Conservation (phyloP, 2,329 filamentous ascomycete species). For the Pseudogymnoascus sp. region DNA sequence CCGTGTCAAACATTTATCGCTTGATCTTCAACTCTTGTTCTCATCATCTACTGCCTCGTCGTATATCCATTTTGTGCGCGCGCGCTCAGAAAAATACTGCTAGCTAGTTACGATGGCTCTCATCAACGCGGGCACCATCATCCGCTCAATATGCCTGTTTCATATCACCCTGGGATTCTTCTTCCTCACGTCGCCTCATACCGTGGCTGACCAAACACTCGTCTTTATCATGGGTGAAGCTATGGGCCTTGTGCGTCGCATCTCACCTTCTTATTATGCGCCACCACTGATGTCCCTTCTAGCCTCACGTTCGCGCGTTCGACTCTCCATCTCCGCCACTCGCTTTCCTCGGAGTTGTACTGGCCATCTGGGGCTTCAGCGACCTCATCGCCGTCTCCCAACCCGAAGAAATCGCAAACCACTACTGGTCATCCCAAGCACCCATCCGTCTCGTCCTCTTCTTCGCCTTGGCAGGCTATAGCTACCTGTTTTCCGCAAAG, state of each 20-base stretch:
- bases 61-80: not conserved
- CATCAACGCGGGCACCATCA: slow-evolving; percentile 72
- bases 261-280: not conserved
- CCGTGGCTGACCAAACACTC: slow-evolving; percentile 70
- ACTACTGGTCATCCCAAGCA: slow-evolving; percentile 60
- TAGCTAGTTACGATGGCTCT: slow-evolving; percentile 58
- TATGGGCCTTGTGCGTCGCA: slow-evolving; percentile 63
- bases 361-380: slow-evolving; percentile 53
- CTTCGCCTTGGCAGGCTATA: slow-evolving; percentile 56
- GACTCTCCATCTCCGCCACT: slow-evolving; percentile 63
- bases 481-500: slow-evolving; percentile 52
- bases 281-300: slow-evolving; percentile 12
- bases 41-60: not conserved
- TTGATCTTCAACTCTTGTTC: not conserved
- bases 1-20: slow-evolving; percentile 3
- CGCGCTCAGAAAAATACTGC: not conserved
- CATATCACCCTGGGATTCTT: slow-evolving; percentile 79
- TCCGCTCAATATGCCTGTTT: slow-evolving; percentile 75
- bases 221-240: slow-evolving; percentile 78
- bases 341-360: slow-evolving; percentile 64
- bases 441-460: slow-evolving; percentile 61
- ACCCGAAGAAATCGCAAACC: slow-evolving; percentile 57
- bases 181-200: slow-evolving; percentile 66
- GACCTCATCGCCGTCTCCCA: slow-evolving; percentile 62
- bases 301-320: slow-evolving; percentile 64